Evolutionary conservation across 2,329 filamentous ascomycete genomes (phyloP), one percentile per base, ranked within the genome.

Genomic region (Leptographium radiaticola): DNA sequence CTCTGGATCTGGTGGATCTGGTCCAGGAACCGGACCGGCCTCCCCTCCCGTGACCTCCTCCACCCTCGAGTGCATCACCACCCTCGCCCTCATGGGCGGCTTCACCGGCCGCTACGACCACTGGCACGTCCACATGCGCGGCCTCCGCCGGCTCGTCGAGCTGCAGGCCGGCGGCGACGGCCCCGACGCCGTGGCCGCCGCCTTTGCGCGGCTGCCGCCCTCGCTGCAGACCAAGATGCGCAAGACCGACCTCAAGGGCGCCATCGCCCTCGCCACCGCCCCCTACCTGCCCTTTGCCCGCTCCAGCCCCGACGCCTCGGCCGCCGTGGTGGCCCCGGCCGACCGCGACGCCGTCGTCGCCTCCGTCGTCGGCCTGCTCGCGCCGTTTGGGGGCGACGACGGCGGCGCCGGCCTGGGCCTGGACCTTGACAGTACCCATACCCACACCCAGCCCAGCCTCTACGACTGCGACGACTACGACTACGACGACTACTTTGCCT

Each of bases 91-190:
- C 40, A 62, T 62, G 56, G 63, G 62, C 30, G 63, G 61, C n/a
- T 66, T 66, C 20, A 62, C 65, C 9, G 66, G 66, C 16, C 63
- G 67, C 18, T 62, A 67, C 48, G 66, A 69, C 49, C 66, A 70
- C 55, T 70, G 68, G 68, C 60, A 67, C 50, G 56, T 69, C 15
- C 67, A 70, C 39, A 69, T 70, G 66, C 60, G 60, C 36, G 67
- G 66, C 0, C 60, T 70, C 0, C 55, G 60, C 34, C 63, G 63
- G 18, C 65, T 49, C 31, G 18, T 34, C 42, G 43, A 9, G 34
- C 13, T n/a, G 7, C 12, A n/a, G 12, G 33, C 16, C 16, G 48
- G 9, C 46, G n/a, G 2, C 47, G 38, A 15, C 47, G 15, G 16
- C 5, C 31, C 47, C 12, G 45, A 43, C 16, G 18, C 40, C 33